phyloP scores from a whole-genome alignment of 352 stramenopile species.

The Poterioochromonas sp. region DNA sequence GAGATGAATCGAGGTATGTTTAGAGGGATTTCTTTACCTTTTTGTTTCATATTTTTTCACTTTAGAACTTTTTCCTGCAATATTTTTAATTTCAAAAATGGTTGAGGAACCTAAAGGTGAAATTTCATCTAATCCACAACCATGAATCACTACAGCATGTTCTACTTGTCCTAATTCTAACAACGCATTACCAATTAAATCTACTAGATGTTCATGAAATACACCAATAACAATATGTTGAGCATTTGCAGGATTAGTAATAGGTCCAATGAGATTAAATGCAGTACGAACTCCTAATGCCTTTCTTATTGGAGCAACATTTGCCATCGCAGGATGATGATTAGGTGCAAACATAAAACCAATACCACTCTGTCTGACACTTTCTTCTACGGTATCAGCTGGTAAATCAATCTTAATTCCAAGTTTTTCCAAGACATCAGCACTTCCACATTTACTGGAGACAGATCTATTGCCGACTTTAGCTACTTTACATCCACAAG shows the following conservation, averaged over 20 bases:
- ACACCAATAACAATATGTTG: conserved; percentile 94
- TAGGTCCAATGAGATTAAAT: conserved; percentile 96
- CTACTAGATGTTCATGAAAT: conserved; percentile 68
- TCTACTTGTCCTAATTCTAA: conserved; percentile 82
- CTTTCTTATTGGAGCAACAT: conserved; percentile 77
- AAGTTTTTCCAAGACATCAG: conserved; percentile 91
- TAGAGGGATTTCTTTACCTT: conserved; percentile 44
- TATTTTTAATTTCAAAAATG: conserved; percentile 68
- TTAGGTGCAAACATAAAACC: conserved; percentile 77
- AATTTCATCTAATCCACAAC: conserved; percentile 93
- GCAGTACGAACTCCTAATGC: conserved; percentile 86
- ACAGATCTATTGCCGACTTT: conserved; percentile 96
- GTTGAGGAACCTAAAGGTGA: conserved; percentile 79
- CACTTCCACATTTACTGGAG: conserved; percentile 82
- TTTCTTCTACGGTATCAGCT: conserved; percentile 75
- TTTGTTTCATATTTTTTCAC: conserved; percentile 57
- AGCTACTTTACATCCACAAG: conserved; percentile 71
- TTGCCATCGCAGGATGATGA: conserved; percentile 46
- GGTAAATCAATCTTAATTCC: conserved; percentile 87
- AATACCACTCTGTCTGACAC: conserved; percentile 78
- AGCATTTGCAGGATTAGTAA: conserved; percentile 90
- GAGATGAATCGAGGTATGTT: not conserved
- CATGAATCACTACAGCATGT: conserved; percentile 95
- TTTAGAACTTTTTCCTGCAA: conserved; percentile 48
- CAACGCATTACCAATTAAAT: conserved; percentile 42